Evolutionary conservation across 2,329 filamentous ascomycete species (phyloP).

Genomic region (Fonsecaea nubica): DNA sequence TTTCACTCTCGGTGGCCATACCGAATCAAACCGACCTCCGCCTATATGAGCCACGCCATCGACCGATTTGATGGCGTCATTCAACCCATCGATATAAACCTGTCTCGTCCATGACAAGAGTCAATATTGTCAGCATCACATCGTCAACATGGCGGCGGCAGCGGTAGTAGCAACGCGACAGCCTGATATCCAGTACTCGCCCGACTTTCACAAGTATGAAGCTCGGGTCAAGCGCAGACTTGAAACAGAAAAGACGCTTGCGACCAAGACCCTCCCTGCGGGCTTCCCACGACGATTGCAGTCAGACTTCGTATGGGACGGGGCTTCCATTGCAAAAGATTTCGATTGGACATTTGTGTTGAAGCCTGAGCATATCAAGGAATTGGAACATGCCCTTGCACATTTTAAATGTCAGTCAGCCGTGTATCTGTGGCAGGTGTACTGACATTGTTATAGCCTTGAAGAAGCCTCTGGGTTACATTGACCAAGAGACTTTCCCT

Average conservation of each 20-base stretch:
- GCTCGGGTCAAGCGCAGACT: slow-evolving; percentile 39
- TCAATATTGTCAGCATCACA: background rate
- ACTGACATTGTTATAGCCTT: slow-evolving; percentile 40
- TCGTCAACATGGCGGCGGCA: slow-evolving; percentile 4
- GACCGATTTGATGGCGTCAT: slow-evolving; percentile 10
- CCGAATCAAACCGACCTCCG: background rate
- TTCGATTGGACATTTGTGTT: slow-evolving; percentile 53
- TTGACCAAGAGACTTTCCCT: slow-evolving; percentile 55
- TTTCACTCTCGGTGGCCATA: background rate
- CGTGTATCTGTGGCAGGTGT: slow-evolving; percentile 19
- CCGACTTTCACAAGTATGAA: slow-evolving; percentile 42
- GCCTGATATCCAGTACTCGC: slow-evolving; percentile 45
- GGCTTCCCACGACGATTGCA: slow-evolving; percentile 52
- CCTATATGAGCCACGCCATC: background rate
- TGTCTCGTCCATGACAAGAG: background rate
- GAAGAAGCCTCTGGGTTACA: slow-evolving; percentile 44
- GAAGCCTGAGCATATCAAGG: slow-evolving; percentile 48
- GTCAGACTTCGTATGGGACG: slow-evolving; percentile 57
- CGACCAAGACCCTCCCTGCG: slow-evolving; percentile 44
- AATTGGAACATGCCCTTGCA: slow-evolving; percentile 52
- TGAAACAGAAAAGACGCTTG: slow-evolving; percentile 36
- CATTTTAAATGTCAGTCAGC: slow-evolving; percentile 50
- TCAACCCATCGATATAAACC: background rate
- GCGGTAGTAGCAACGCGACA: slow-evolving; percentile 31
- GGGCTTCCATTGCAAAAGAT: slow-evolving; percentile 45